Conservation (phyloP, 768 basidiomycete species). For the Clavaria fumosa region DNA sequence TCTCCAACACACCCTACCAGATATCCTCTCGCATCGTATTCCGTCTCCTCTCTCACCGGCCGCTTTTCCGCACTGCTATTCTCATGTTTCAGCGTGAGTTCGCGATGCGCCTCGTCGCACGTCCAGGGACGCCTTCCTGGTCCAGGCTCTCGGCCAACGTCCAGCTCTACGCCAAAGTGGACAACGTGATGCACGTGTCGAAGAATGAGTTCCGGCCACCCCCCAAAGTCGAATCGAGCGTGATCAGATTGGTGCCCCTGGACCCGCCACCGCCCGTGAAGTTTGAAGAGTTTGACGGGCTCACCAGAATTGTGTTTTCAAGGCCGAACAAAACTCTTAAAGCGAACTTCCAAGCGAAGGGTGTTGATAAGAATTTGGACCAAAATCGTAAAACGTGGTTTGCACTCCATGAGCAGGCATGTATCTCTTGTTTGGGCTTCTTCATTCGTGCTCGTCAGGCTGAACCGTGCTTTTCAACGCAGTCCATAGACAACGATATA, state of each 20-base stretch:
- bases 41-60: constrained; percentile 90
- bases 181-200: constrained; percentile 92
- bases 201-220: constrained; percentile 95
- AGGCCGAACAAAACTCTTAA: constrained; percentile 82
- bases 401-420: constrained; percentile 55
- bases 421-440: constrained; percentile 4
- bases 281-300: constrained; percentile 96
- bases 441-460: background rate
- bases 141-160: constrained; percentile 92
- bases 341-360: constrained; percentile 86
- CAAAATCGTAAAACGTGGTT: constrained; percentile 90
- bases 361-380: constrained; percentile 89
- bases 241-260: constrained; percentile 79
- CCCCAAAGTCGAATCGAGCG: constrained; percentile 85
- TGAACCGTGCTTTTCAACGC: background rate
- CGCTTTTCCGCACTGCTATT: constrained; percentile 83
- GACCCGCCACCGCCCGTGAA: constrained; percentile 92
- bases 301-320: constrained; percentile 81
- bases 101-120: constrained; percentile 79
- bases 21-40: constrained; percentile 97
- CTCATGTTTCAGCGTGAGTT: constrained; percentile 99
- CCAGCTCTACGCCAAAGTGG: constrained; percentile 92
- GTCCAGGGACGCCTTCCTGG: constrained; percentile 76
- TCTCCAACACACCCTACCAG: constrained; percentile 98
- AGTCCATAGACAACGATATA: constrained; percentile 59